phyloP scores from a whole-genome alignment of 345 rosid genomes.

The Gossypium ekmanianum region DNA sequence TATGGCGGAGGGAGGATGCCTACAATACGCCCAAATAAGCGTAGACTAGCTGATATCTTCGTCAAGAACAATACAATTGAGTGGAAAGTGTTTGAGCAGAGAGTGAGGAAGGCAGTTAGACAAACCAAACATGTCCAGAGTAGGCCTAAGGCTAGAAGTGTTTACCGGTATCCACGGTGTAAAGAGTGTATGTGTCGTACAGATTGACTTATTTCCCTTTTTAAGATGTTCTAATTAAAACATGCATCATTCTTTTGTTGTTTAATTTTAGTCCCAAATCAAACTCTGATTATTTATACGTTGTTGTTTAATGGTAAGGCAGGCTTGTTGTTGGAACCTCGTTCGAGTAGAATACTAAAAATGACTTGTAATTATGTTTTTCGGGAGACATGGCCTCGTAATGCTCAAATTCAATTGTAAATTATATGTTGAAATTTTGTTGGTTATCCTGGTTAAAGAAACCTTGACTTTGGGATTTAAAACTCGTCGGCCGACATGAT shows the following conservation, averaged over 20 bases:
- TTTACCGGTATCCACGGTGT: slow-evolving; percentile 84
- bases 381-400: neutral
- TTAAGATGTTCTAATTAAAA: neutral
- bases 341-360: neutral
- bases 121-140: slow-evolving; percentile 79
- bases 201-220: neutral
- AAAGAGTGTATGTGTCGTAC: slow-evolving; percentile 75
- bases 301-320: neutral
- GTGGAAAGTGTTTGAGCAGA: slow-evolving; percentile 85
- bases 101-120: slow-evolving; percentile 87
- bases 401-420: neutral
- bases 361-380: neutral
- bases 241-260: neutral
- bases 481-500: too few relatives aligned
- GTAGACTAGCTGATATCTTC: slow-evolving; percentile 70
- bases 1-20: slow-evolving; percentile 94
- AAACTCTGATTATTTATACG: neutral
- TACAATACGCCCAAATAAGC: slow-evolving; percentile 63
- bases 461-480: neutral
- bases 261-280: neutral
- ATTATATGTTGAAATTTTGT: neutral
- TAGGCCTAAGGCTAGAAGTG: slow-evolving; percentile 81
- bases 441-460: neutral
- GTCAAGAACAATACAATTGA: slow-evolving; percentile 68
- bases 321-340: neutral